Conservation (phyloP, 176 grass and related monocot species). For the Zoysia pacifica region DNA sequence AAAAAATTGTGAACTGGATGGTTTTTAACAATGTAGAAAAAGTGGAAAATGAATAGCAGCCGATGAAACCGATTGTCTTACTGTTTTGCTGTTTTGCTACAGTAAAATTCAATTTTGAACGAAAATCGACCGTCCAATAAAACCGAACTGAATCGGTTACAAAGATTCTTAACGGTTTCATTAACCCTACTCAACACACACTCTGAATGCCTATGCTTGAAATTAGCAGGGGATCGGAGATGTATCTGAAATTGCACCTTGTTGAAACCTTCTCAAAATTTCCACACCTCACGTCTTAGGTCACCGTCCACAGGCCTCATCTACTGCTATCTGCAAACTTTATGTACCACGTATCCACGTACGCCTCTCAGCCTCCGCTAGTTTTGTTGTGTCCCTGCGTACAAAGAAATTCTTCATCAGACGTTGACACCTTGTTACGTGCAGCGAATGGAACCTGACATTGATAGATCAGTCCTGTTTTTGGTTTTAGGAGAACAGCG, state of each 20-base stretch:
- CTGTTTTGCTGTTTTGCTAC: too few relatives aligned
- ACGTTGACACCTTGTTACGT: not conserved
- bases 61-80: too few relatives aligned
- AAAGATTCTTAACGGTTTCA: too few relatives aligned
- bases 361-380: not conserved
- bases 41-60: too few relatives aligned
- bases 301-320: conserved; percentile 17
- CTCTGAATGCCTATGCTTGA: not conserved
- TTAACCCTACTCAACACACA: too few relatives aligned
- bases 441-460: conserved; percentile 17
- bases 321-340: not conserved
- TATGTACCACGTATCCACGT: not conserved
- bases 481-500: too few relatives aligned
- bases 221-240: not conserved
- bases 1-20: too few relatives aligned
- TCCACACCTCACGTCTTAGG: not conserved
- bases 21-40: too few relatives aligned
- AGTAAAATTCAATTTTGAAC: too few relatives aligned
- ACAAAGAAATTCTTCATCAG: not conserved
- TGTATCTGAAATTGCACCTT: not conserved
- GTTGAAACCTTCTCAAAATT: not conserved
- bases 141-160: too few relatives aligned
- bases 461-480: not conserved
- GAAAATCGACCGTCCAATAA: too few relatives aligned
- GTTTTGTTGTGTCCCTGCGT: not conserved